These are phyloP conservation scores for Spirogloea muscicola DNA, from an alignment of 139 green algal species.

Conservation along the genomic window DNA sequence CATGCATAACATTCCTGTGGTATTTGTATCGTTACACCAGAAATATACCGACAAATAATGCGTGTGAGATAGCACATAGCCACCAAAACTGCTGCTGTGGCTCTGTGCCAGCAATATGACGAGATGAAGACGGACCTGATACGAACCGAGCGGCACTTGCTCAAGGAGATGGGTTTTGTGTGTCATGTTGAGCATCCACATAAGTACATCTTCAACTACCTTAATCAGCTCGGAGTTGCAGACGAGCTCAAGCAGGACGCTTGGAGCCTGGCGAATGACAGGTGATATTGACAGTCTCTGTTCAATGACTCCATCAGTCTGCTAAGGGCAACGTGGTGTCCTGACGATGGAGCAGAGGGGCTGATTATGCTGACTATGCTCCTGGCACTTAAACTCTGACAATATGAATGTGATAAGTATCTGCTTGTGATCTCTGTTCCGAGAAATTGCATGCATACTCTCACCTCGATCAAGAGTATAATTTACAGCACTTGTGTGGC, in stretches of 20 bases:
- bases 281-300: conserved; percentile 37
- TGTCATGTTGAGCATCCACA: conserved; percentile 86
- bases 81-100: no score
- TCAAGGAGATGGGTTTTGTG: conserved; percentile 80
- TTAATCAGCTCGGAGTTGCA: conserved; percentile 58
- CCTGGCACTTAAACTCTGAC: background rate
- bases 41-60: no score
- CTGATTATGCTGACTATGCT: background rate
- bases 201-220: conserved; percentile 81
- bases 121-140: conserved; percentile 58
- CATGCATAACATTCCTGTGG: no score
- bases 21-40: no score
- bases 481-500: background rate
- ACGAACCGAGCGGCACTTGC: conserved; percentile 70
- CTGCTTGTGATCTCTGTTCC: no score
- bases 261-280: conserved; percentile 89
- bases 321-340: background rate
- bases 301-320: background rate
- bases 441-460: background rate
- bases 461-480: background rate
- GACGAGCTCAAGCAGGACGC: conserved; percentile 59
- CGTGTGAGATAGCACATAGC: no score
- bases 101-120: conserved; percentile 48
- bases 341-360: background rate
- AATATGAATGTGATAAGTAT: no score